phyloP scores from a whole-genome alignment of 768 basidiomycete genomes.

The Agrocybe praecox region DNA sequence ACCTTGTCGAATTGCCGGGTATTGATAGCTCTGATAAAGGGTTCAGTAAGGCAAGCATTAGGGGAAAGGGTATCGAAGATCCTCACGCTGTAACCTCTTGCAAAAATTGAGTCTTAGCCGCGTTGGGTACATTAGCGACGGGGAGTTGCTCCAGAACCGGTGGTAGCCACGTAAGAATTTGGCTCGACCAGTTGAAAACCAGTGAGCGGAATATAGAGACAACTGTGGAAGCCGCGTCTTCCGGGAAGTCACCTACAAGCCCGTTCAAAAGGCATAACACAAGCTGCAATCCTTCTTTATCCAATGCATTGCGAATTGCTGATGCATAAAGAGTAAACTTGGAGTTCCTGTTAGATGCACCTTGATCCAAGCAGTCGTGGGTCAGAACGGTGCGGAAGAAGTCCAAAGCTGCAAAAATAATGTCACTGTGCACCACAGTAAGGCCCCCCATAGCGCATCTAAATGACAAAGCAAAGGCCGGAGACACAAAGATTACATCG shows the following conservation, averaged over 20 bases:
- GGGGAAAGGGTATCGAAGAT: neutral
- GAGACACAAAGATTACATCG: conserved; percentile 76
- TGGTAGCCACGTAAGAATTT: conserved; percentile 74
- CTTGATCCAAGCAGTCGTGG: conserved; percentile 65
- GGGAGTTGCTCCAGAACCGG: conserved; percentile 73
- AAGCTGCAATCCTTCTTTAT: conserved; percentile 74
- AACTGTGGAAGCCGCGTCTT: conserved; percentile 74
- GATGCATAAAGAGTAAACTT: conserved; percentile 65
- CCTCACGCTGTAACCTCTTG: conserved; percentile 75
- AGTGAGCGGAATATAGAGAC: conserved; percentile 79
- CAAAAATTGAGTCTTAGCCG: conserved; percentile 74
- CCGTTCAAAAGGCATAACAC: conserved; percentile 73
- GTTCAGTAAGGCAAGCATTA: conserved; percentile 10
- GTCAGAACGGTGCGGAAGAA: conserved; percentile 74
- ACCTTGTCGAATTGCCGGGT: conserved; percentile 74
- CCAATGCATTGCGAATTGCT: conserved; percentile 61
- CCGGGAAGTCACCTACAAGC: conserved; percentile 85
- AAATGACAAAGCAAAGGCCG: conserved; percentile 78
- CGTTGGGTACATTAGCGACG: conserved; percentile 54
- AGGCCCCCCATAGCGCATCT: conserved; percentile 76
- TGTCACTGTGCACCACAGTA: conserved; percentile 80
- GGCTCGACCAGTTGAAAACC: conserved; percentile 64
- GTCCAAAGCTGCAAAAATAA: conserved; percentile 82
- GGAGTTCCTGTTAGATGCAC: conserved; percentile 45
- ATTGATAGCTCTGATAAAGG: conserved; percentile 57